Conservation (phyloP, 805 yeast genomes). For the Candida broadrunensis region DNA sequence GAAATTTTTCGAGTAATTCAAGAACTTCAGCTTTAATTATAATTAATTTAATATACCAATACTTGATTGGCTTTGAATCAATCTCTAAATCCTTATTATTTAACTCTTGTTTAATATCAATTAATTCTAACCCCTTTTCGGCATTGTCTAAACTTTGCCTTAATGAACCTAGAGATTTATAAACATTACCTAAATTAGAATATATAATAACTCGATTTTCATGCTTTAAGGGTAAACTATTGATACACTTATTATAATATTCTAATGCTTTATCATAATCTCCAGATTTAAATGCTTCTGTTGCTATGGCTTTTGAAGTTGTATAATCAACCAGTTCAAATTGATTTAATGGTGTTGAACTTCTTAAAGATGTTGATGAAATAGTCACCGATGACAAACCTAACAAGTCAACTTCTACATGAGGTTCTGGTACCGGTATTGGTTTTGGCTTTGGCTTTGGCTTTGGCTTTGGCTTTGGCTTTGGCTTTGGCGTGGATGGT, state of each 20-base stretch:
- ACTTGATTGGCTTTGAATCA: conserved; percentile 53
- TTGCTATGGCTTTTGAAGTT: conserved; percentile 54
- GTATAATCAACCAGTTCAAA: conserved; percentile 43
- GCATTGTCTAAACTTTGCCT: conserved; percentile 36
- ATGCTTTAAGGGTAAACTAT: conserved; percentile 60
- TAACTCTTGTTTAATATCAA: conserved; percentile 25
- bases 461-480: background rate
- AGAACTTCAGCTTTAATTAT: conserved; percentile 77
- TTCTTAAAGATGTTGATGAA: conserved; percentile 4
- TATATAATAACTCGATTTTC: conserved; percentile 61
- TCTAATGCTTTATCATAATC: conserved; percentile 68
- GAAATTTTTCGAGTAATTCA: conserved; percentile 73
- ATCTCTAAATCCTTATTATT: conserved; percentile 25
- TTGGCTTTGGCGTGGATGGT: background rate
- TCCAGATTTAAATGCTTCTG: conserved; percentile 71
- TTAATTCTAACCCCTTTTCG: conserved; percentile 43
- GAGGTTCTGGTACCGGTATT: conserved; percentile 5
- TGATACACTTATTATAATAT: conserved; percentile 50
- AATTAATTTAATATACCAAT: conserved; percentile 71
- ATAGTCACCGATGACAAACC: conserved; percentile 17
- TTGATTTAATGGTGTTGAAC: conserved; percentile 26
- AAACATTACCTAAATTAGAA: conserved; percentile 62
- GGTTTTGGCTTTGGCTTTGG: background rate
- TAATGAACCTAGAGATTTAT: conserved; percentile 12
- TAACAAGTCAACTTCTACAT: conserved; percentile 26